Evolutionary conservation across 2,329 filamentous ascomycete genomes (phyloP).

Genomic region (Fusarium concolor): DNA sequence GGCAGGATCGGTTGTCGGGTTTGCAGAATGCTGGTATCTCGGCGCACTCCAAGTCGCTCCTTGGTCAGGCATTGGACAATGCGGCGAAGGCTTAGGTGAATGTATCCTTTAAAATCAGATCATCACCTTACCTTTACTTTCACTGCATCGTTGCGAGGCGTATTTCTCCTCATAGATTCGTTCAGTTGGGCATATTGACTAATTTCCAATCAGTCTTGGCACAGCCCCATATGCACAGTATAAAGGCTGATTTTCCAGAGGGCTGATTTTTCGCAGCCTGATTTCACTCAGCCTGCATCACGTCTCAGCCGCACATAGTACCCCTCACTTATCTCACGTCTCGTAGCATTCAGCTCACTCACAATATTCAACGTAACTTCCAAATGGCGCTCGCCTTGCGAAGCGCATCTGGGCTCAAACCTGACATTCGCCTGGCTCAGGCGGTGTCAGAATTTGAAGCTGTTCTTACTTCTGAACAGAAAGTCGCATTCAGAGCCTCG

Average conservation of each 20-base stretch:
- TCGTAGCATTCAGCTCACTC: background rate
- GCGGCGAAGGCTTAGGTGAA: background rate
- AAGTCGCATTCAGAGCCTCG: constrained; percentile 44
- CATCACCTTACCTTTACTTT: no score
- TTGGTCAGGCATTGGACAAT: background rate
- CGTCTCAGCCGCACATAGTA: background rate
- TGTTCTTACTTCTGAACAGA: constrained; percentile 51
- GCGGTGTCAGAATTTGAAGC: constrained; percentile 56
- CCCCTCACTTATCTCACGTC: background rate
- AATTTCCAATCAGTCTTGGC: no score
- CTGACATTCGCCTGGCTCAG: constrained; percentile 55
- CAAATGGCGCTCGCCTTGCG: background rate
- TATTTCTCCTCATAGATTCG: no score
- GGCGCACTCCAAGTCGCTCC: background rate
- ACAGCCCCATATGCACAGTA: no score
- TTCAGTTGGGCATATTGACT: no score
- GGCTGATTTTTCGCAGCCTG: no score
- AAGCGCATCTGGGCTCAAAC: constrained; percentile 36
- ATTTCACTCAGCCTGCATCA: background rate
- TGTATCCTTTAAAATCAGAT: no score
- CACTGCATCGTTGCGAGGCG: no score
- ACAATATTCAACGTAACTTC: no score
- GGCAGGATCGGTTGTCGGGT: constrained; percentile 1
- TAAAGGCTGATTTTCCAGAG: no score
- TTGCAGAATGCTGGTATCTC: background rate